phyloP scores from a whole-genome alignment of 2,329 filamentous ascomycete genomes.

The Colletotrichum magnum region DNA sequence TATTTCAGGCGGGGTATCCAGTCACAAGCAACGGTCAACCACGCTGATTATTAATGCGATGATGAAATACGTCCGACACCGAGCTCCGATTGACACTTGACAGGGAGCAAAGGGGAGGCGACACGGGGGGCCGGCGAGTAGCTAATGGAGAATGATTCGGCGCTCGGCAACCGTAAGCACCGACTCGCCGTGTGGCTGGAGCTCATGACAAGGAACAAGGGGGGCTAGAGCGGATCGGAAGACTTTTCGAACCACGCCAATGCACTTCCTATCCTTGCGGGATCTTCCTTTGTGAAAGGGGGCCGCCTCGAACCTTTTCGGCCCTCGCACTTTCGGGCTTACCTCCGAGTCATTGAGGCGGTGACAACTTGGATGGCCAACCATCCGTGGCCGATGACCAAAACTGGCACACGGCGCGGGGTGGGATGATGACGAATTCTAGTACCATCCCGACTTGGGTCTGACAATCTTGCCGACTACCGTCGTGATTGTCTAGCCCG shows the following conservation, averaged over 20 bases:
- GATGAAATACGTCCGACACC: neutral
- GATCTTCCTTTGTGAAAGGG: conserved; percentile 11
- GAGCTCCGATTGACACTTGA: neutral
- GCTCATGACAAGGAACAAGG: neutral
- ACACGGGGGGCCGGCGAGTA: conserved; percentile 11
- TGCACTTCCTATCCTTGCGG: conserved; percentile 7
- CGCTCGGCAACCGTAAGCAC: conserved; percentile 29
- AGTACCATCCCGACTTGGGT: neutral
- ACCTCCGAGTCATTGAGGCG: conserved; percentile 3
- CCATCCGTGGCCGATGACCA: conserved; percentile 1
- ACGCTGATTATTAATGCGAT: conserved; percentile 5
- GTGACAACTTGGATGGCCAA: conserved; percentile 1
- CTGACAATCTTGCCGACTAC: neutral
- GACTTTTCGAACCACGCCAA: conserved; percentile 10
- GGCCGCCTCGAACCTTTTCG: conserved; percentile 10
- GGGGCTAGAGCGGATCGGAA: conserved; percentile 17
- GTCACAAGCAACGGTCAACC: neutral
- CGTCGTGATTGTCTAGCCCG: neutral
- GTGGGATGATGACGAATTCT: conserved; percentile 21
- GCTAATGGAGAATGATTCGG: conserved; percentile 14
- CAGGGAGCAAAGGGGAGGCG: neutral
- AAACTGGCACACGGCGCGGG: too few relatives aligned
- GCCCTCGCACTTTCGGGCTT: conserved; percentile 12
- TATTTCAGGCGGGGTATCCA: too few relatives aligned
- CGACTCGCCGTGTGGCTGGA: conserved; percentile 20